Base-by-base conservation (phyloP, 805 yeast species). In the Myxozyma sirexii region DNA sequence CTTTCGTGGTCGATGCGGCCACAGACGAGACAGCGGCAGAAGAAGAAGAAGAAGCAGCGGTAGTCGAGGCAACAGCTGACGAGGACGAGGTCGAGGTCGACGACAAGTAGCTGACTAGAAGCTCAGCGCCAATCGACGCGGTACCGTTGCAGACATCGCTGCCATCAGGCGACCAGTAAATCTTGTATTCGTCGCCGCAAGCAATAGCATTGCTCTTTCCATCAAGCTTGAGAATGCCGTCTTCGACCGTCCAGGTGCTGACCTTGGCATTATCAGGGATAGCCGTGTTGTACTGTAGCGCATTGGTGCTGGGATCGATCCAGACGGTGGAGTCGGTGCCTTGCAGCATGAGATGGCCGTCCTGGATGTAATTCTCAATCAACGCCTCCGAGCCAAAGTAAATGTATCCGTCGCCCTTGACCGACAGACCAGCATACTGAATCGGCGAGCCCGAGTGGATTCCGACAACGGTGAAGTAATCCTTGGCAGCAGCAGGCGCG, bases 391-490 rank as follows among this genome's bases (percentile, higher is more conserved):
- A 10, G 6, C 43, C 52, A 35, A 48, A 37, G 51, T 54, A 53
- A 41, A 49, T 42, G 46, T 21, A 42, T 5, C 62, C 62, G 26
- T 54, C 59, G 21, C 56, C 57, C 24, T 17, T 42, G 47, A 19
- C 23, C 4, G 55, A 17, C 26, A 58, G 19, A 10, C 35, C 15
- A 7, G 37, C 41, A 53, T 48, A 59, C 37, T 59, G 62, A n/a
- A 59, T 42, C 10, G 47, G 52, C 2, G 56, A 42, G 47, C 52
- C 62, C 8, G 62, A 54, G 56, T 44, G 59, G 51, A 59, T 54
- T 4, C 52, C 21, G 8, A 54, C 42, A 23, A 59, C 42, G n/a
- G 42, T 46, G 42, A 59, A 59, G 54, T 50, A 38, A 38, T 39
- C 47, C 29, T 51, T 39, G 27, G 45, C 33, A n/a, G 45, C 21